Base-by-base conservation (phyloP, 2,329 filamentous ascomycete species). In the Aspergillus tamarii region DNA sequence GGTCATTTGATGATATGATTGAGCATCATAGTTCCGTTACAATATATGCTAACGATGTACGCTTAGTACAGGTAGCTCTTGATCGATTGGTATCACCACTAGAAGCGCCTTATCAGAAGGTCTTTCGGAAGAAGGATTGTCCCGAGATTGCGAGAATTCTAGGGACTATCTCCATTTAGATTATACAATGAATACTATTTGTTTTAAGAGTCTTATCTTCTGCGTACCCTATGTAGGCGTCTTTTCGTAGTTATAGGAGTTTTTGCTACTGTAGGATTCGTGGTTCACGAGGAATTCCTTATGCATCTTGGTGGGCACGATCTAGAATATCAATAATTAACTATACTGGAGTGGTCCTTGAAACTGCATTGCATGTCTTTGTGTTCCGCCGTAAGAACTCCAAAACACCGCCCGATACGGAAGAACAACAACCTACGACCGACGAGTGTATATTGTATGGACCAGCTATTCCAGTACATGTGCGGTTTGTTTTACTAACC, bases 371-470 rank as follows among this genome's bases (percentile, higher is more conserved):
- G 45, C 36, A 6, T 48, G 66, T 11, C 10, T 39, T 2, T 64
- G 26, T 64, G 62, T 54, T 39, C 48, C 56, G 55, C 66, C 66
- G 67, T 69, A 69, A 41, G 30, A 26, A 39, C 12, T 21, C 46
- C 16, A 50, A 50, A 30, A 12, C 26, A 16, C 46, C 16, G 26
- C 26, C 26, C n/a, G n/a, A 26, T 26, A n/a, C 26, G 26, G 46
- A 30, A 16, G 46, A 26, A 30, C 52, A 61, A 45, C 41, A 52
- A 52, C 36, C 19, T 1, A 48, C 30, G 0, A 48, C 41, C 34
- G 5, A 6, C 12, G 34, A 16, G 23, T 19, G n/a, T 14, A 10
- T 16, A 8, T 36, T 14, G 16, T 26, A 43, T 43, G 26, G 36
- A 46, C 30, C 32, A n/a, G 28, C 19, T 6, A 23, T 21, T 23